Evolutionary conservation across 2,329 filamentous ascomycete genomes (phyloP).

Genomic region (Aureobasidium sp.): DNA sequence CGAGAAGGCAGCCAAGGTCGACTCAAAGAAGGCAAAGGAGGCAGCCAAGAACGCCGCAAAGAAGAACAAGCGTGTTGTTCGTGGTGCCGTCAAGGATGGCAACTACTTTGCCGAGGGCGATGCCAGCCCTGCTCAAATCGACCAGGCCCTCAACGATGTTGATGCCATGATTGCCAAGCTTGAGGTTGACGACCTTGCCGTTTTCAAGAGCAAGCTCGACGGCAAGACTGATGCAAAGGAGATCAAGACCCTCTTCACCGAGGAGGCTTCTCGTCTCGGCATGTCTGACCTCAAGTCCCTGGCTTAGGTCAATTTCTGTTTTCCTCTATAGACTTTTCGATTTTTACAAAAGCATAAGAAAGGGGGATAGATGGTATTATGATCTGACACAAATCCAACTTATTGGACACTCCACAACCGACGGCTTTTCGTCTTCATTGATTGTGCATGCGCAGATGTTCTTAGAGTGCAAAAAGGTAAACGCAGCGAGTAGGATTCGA

Average conservation of each 20-base stretch:
- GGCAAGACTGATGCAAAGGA: constrained; percentile 68
- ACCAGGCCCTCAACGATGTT: constrained; percentile 73
- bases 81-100: constrained; percentile 88
- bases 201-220: constrained; percentile 70
- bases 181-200: constrained; percentile 82
- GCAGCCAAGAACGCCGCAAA: constrained; percentile 97
- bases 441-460: background rate
- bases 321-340: constrained; percentile 3
- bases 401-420: background rate
- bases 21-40: constrained; percentile 93
- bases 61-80: constrained; percentile 99
- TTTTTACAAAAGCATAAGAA: background rate
- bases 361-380: background rate
- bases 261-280: constrained; percentile 69
- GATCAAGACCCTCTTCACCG: constrained; percentile 76
- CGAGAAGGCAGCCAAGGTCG: constrained; percentile 75
- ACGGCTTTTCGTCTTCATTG: background rate
- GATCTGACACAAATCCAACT: background rate
- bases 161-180: constrained; percentile 83
- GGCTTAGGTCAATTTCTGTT: background rate
- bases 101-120: constrained; percentile 79
- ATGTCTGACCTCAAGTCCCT: constrained; percentile 63
- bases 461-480: background rate
- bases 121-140: constrained; percentile 70
- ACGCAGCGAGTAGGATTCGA: background rate